Base-by-base conservation (phyloP, 108 stramenopile species). In the Cylindrotheca fusiformis region DNA sequence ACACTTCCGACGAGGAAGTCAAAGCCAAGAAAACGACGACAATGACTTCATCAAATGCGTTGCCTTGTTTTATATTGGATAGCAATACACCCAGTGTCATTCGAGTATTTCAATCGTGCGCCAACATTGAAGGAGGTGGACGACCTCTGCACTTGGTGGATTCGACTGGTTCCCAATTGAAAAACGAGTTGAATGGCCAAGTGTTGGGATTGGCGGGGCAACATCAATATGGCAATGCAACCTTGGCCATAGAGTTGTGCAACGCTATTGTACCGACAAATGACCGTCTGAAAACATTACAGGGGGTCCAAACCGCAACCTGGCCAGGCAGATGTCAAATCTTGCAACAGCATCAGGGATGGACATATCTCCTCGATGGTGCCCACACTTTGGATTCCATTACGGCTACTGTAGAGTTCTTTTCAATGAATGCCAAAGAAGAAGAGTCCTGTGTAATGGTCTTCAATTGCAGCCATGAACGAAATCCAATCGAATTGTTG, bases 301-400 rank as follows among this genome's bases (percentile, higher is more conserved):
- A 71, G 14, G 91, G 82, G 8, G 66, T 93, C 41, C 47, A 53
- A 8, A 49, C 60, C 8, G 79, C 83, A 23, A 60, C 50, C n/a
- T 93, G 91, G 91, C 88, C 88, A 8, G 91, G 84, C 32, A 70
- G 91, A 10, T 90, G 86, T 68, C 91, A 93, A 67, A 79, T 66
- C 2, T 52, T 78, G 2, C 27, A 57, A 41, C 22, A 47, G 17
- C n/a, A 1, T 29, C 44, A 32, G 12, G 46, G 21, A 2, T 48
- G 57, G 36, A 46, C 54, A 47, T 58, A 83, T 31, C 60, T 74
- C 17, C 64, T 82, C 52, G 91, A 93, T 58, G 91, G 91, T 18
- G 86, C 91, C 3, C 91, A 93, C 62, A 93, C 91, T 24, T 69
- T 72, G 12, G 77, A 82, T 51, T 87, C 85, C 32, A 67, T 93